Conservation (phyloP, 1,284 basidiomycete species). For the Testicularia cyperi region DNA sequence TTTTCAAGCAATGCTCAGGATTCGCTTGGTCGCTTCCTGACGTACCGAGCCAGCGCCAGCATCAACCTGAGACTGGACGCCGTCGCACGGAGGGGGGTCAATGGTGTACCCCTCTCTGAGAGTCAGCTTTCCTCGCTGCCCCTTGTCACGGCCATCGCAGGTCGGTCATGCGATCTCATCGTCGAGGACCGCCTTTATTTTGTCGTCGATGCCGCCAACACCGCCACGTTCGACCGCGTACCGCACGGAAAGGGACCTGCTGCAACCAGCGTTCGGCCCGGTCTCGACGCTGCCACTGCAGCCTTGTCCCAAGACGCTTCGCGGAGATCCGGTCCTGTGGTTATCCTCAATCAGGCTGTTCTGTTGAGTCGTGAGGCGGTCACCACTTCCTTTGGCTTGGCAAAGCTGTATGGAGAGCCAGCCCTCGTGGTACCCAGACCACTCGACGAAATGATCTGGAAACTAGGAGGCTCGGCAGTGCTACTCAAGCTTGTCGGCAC, state of each 20-base stretch:
- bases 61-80: constrained; percentile 48
- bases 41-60: constrained; percentile 43
- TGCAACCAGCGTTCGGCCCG: not conserved
- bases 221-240: constrained; percentile 21
- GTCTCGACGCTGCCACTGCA: not conserved
- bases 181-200: constrained; percentile 42
- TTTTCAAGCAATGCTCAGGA: constrained; percentile 52
- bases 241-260: not conserved
- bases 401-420: constrained; percentile 45
- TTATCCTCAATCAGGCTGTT: constrained; percentile 44
- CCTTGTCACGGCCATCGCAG: constrained; percentile 42
- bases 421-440: constrained; percentile 68
- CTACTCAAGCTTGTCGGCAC: constrained; percentile 69
- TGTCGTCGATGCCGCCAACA: constrained; percentile 43
- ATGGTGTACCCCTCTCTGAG: constrained; percentile 9
- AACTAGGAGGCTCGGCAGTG: constrained; percentile 78
- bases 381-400: constrained; percentile 30
- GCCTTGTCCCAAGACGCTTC: constrained; percentile 13
- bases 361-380: constrained; percentile 31
- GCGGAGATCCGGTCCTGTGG: constrained; percentile 20
- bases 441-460: constrained; percentile 77
- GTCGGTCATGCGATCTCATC: constrained; percentile 33
- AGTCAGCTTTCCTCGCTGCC: constrained; percentile 33
- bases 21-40: constrained; percentile 49
- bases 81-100: constrained; percentile 13